These are phyloP conservation scores for Rhodamnia argentea DNA, from an alignment of 345 rosid species.

Conservation along the genomic window DNA sequence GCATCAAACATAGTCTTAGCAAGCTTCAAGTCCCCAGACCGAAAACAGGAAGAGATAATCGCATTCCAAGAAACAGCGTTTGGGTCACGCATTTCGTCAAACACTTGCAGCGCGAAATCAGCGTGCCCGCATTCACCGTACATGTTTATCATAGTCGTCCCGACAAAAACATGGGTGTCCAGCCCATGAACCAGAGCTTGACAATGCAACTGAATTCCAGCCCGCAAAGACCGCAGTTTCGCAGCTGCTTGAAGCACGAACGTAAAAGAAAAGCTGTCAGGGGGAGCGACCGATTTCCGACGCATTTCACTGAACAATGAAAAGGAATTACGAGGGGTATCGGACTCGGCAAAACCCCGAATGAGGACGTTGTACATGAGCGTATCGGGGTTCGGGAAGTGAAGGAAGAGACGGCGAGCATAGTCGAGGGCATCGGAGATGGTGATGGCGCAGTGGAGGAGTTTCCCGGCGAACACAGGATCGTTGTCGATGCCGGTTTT, in stretches of 20 bases:
- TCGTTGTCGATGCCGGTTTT: constrained; percentile 35
- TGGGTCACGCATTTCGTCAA: background rate
- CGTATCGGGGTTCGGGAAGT: constrained; percentile 37
- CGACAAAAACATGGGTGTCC: constrained; percentile 3
- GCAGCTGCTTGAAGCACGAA: constrained; percentile 55
- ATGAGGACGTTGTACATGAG: constrained; percentile 72
- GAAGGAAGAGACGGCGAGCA: constrained; percentile 35
- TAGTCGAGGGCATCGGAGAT: constrained; percentile 32
- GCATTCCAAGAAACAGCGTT: constrained; percentile 3
- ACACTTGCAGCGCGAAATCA: background rate
- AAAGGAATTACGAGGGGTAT: constrained; percentile 27
- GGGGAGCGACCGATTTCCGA: constrained; percentile 18
- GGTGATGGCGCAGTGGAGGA: constrained; percentile 36
- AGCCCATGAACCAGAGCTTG: constrained; percentile 5
- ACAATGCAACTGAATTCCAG: constrained; percentile 35
- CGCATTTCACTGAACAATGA: constrained; percentile 30
- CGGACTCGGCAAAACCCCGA: constrained; percentile 51
- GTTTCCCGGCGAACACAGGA: constrained; percentile 42
- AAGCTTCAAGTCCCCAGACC: constrained; percentile 19
- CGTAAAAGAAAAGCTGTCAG: constrained; percentile 68
- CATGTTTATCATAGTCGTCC: constrained; percentile 3
- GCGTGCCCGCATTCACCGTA: background rate
- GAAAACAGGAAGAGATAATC: background rate
- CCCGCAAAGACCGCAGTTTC: constrained; percentile 23
- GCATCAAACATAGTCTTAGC: constrained; percentile 42